These are phyloP conservation scores for Kodamaea hsintzibuensis DNA, from an alignment of 805 yeast genomes.

Conservation along the genomic window DNA sequence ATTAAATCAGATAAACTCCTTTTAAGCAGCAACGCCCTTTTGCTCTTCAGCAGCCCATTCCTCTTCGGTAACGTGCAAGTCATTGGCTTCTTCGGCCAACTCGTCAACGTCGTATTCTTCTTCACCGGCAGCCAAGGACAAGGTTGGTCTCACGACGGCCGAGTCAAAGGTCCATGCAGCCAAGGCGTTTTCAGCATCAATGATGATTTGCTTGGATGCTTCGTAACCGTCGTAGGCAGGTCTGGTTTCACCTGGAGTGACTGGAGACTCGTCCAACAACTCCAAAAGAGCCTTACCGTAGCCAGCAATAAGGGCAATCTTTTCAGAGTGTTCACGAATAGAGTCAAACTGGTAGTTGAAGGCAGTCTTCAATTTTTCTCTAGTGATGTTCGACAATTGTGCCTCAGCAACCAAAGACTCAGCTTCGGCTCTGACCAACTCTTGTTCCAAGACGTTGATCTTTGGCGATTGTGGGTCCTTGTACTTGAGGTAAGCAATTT, in stretches of 20 bases:
- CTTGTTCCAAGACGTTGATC: constrained; percentile 94
- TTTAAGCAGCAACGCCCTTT: constrained; percentile 11
- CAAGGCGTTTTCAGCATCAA: constrained; percentile 93
- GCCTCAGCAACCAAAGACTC: constrained; percentile 99
- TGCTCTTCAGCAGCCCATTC: constrained; percentile 36
- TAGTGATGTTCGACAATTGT: constrained; percentile 95
- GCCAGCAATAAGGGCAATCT: constrained; percentile 95
- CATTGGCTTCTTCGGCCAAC: constrained; percentile 44
- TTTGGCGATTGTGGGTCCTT: constrained; percentile 98
- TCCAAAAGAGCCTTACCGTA: constrained; percentile 97
- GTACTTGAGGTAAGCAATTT: constrained; percentile 96
- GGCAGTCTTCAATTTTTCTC: constrained; percentile 97
- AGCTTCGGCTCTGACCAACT: constrained; percentile 98
- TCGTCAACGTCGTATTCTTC: constrained; percentile 42
- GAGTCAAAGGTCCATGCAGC: constrained; percentile 96
- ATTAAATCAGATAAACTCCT: constrained; percentile 12
- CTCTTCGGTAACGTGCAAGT: constrained; percentile 57
- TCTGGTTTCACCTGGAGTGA: constrained; percentile 98
- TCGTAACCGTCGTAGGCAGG: constrained; percentile 98
- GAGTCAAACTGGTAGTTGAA: constrained; percentile 97
- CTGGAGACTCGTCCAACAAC: constrained; percentile 93
- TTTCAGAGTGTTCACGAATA: constrained; percentile 91
- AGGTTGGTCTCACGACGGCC: constrained; percentile 92
- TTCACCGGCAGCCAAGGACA: constrained; percentile 62
- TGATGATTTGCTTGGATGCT: constrained; percentile 95